Evolutionary conservation across 2,329 filamentous ascomycete genomes (phyloP).

Genomic region (Epichloe gansuensis): DNA sequence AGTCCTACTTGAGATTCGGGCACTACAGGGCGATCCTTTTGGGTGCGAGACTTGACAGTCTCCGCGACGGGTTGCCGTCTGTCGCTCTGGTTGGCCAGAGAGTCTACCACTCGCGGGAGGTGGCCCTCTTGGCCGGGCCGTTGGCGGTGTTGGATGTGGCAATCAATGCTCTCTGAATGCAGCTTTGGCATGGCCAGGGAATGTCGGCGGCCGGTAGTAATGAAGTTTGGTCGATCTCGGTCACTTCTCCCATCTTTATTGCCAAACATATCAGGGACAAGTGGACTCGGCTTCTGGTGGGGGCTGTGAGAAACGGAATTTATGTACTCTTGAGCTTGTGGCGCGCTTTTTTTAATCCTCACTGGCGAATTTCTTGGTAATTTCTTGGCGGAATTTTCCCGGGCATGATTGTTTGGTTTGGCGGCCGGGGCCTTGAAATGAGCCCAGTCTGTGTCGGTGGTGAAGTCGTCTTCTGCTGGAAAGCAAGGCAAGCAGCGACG

Average conservation of each 20-base stretch:
- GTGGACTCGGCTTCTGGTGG: not conserved
- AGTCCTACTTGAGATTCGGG: not conserved
- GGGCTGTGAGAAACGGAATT: conserved; percentile 5
- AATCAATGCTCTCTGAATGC: not conserved
- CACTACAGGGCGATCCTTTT: not conserved
- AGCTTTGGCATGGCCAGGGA: conserved; percentile 6
- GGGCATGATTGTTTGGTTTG: not conserved
- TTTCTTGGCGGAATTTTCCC: not conserved
- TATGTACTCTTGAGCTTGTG: not conserved
- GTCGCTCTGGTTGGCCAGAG: not conserved
- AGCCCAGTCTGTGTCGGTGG: conserved; percentile 13
- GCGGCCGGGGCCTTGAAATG: conserved; percentile 10
- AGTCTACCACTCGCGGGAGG: not conserved
- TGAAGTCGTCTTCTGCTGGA: conserved; percentile 11
- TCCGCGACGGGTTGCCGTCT: not conserved
- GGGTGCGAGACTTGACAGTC: not conserved
- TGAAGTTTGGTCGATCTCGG: conserved; percentile 6
- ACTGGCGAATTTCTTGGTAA: not conserved
- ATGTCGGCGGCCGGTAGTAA: conserved; percentile 6
- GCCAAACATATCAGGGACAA: not conserved
- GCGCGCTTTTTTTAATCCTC: not conserved
- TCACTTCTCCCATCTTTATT: not conserved
- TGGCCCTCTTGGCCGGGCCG: not conserved
- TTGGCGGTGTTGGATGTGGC: not conserved
- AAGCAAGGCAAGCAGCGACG: conserved; percentile 20